Evolutionary conservation across 1,139 yeast species (phyloP).

Genomic region (Candida pseudocylindracea): DNA sequence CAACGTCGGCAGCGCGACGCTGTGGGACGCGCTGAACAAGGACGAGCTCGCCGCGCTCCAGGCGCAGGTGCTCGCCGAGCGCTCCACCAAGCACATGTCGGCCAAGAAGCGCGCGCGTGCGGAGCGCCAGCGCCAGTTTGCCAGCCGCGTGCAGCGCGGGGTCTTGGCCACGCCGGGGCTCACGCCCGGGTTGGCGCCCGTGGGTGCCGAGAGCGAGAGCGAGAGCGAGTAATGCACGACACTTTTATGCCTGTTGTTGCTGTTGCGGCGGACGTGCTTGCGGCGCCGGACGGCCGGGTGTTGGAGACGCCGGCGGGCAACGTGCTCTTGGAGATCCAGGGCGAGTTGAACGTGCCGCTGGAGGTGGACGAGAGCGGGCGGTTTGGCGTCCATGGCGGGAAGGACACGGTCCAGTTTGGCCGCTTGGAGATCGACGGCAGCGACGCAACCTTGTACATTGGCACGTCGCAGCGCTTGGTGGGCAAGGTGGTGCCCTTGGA

Average conservation of each 20-base stretch:
- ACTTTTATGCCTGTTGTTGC: too few species aligned
- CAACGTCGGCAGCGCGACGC: too few species aligned
- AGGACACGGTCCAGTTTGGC: background rate
- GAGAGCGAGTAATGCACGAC: too few species aligned
- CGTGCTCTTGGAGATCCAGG: background rate
- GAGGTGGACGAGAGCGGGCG: background rate
- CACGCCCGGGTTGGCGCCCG: slow-evolving; percentile 88
- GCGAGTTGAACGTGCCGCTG: background rate
- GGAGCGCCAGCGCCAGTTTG: too few species aligned
- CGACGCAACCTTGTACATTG: slow-evolving; percentile 1
- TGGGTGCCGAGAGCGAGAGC: slow-evolving; percentile 20
- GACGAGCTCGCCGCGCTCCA: too few species aligned
- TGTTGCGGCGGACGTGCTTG: too few species aligned
- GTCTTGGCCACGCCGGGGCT: slow-evolving; percentile 37
- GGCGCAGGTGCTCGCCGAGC: too few species aligned
- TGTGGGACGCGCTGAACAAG: too few species aligned
- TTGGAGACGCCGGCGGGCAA: background rate
- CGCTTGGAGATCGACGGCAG: slow-evolving; percentile 1
- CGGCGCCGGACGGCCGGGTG: too few species aligned
- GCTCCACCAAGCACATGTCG: too few species aligned
- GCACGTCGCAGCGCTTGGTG: slow-evolving; percentile 1
- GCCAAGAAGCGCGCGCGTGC: too few species aligned
- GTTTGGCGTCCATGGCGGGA: background rate
- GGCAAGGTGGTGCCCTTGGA: background rate
- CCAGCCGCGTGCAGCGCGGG: too few species aligned